phyloP scores from a whole-genome alignment of 1,139 yeast species.

The Pichia sp. region DNA sequence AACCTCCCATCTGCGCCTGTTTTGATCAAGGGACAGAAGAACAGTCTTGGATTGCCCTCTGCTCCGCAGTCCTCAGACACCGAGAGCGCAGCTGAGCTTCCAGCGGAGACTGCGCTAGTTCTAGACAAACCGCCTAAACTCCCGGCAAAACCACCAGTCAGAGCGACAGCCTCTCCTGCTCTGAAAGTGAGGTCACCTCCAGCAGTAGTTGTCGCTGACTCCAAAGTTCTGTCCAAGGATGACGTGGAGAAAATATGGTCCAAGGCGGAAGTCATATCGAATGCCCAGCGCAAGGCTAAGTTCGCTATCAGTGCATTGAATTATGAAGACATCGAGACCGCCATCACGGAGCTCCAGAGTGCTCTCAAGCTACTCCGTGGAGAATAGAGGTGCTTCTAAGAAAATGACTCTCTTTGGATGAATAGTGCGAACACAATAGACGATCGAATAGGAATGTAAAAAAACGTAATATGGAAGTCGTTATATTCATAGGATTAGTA shows the following conservation, averaged over 20 bases:
- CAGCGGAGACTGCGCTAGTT: not conserved
- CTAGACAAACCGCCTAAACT: not conserved
- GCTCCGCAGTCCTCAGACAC: conserved; percentile 21
- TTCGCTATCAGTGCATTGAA: conserved; percentile 92
- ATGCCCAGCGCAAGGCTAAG: conserved; percentile 81
- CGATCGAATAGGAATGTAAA: not conserved
- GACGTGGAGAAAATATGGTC: conserved; percentile 51
- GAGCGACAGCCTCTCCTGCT: not conserved
- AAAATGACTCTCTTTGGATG: not conserved
- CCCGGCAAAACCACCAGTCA: not conserved
- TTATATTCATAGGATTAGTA: not conserved
- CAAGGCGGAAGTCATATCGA: conserved; percentile 56
- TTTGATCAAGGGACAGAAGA: conserved; percentile 31
- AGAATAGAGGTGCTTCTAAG: conserved; percentile 8
- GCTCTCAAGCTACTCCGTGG: conserved; percentile 52
- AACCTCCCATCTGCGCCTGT: conserved; percentile 31
- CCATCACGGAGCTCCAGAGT: conserved; percentile 62
- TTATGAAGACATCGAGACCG: conserved; percentile 83
- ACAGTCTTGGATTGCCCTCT: conserved; percentile 27
- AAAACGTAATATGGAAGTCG: not conserved
- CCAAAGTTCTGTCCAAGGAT: conserved; percentile 35
- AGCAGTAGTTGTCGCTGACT: not conserved
- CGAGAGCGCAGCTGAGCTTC: not conserved
- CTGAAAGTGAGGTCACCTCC: not conserved
- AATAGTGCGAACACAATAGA: too few relatives aligned